Percentiles rank a stretch among this genome's conserved stretches.
Conservation (phyloP, 108 stramenopile species). For the Fragilaria crotonensis region DNA sequence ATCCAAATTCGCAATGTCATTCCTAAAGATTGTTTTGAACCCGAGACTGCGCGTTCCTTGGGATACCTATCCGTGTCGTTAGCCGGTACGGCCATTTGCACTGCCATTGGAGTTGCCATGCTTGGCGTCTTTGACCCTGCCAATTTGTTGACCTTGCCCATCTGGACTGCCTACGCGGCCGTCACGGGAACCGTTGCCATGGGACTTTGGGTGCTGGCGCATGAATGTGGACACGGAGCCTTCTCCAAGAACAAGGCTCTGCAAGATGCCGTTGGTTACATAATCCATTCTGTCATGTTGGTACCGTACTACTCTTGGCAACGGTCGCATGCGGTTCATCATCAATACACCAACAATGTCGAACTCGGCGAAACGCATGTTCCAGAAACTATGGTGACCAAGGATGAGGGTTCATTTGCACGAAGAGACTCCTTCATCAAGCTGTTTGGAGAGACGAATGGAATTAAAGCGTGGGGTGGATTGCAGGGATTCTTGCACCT, state of each 20-base stretch:
- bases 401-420: conserved; percentile 31
- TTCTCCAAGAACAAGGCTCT: conserved; percentile 82
- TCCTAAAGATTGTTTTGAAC: conserved; percentile 90
- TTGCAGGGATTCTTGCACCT: conserved; percentile 71
- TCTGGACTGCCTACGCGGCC: conserved; percentile 68
- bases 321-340: conserved; percentile 92
- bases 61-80: conserved; percentile 72
- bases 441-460: conserved; percentile 42
- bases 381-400: conserved; percentile 39
- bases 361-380: conserved; percentile 93
- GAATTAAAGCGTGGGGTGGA: conserved; percentile 60
- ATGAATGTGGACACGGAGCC: conserved; percentile 98
- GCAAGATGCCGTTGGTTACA: conserved; percentile 89
- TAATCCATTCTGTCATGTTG: conserved; percentile 85
- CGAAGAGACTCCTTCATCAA: conserved; percentile 34
- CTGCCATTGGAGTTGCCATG: conserved; percentile 52
- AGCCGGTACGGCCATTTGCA: conserved; percentile 63
- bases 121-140: conserved; percentile 51
- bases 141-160: conserved; percentile 48
- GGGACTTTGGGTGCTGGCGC: conserved; percentile 96
- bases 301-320: conserved; percentile 98
- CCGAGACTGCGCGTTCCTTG: conserved; percentile 59
- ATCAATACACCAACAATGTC: conserved; percentile 92
- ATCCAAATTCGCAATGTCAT: conserved; percentile 56
- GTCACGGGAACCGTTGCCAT: conserved; percentile 88